phyloP scores from a whole-genome alignment of 2,329 filamentous ascomycete genomes.

The Lasiodiplodia theobromae region DNA sequence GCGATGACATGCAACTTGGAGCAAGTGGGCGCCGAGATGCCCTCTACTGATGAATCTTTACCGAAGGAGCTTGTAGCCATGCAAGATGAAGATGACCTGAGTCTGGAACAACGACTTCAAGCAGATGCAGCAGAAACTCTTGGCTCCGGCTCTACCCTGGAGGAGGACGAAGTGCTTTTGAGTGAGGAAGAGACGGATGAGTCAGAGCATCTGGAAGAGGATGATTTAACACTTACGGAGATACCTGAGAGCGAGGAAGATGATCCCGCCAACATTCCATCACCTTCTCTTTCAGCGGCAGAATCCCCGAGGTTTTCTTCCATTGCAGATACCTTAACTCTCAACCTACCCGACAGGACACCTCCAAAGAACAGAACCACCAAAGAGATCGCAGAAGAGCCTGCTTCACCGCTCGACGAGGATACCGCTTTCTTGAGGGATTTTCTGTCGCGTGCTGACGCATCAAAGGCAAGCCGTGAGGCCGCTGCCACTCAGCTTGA shows the following conservation, averaged over 20 bases:
- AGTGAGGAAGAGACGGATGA: slow-evolving; percentile 11
- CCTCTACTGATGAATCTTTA: not conserved
- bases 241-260: slow-evolving; percentile 5
- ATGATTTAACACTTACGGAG: slow-evolving; percentile 12
- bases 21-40: not conserved
- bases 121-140: not conserved
- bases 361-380: slow-evolving; percentile 10
- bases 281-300: slow-evolving; percentile 24
- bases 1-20: not conserved
- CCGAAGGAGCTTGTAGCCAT: not conserved
- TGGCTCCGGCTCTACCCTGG: not conserved
- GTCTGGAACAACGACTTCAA: not conserved
- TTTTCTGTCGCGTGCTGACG: slow-evolving; percentile 58
- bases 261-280: slow-evolving; percentile 14
- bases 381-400: slow-evolving; percentile 7
- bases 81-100: not conserved
- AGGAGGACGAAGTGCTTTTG: slow-evolving; percentile 6
- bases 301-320: slow-evolving; percentile 26
- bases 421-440: slow-evolving; percentile 59
- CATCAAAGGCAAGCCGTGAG: slow-evolving; percentile 51
- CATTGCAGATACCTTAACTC: slow-evolving; percentile 29
- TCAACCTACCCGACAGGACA: slow-evolving; percentile 20
- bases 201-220: slow-evolving; percentile 7
- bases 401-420: slow-evolving; percentile 46
- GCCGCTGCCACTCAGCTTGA: slow-evolving; percentile 46